A percentile compares a stretch with the other conserved stretches of the same genome.
Evolutionary conservation across 495 filamentous ascomycete genomes (phyloP).

Genomic region (Penicillium crystallinum): DNA sequence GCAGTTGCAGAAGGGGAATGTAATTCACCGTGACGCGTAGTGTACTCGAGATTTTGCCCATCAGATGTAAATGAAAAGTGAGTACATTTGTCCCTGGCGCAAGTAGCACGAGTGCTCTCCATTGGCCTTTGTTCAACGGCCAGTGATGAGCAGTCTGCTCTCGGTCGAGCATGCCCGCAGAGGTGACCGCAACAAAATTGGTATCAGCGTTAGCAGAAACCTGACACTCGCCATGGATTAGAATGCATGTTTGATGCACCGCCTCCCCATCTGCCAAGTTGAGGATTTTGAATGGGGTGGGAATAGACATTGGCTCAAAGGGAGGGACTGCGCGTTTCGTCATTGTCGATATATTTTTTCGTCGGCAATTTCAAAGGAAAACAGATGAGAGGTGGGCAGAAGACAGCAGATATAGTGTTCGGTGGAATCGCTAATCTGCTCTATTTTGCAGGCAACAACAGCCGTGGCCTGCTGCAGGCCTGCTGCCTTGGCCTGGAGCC

Average conservation of each 20-base stretch:
- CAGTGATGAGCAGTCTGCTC: slow-evolving; percentile 7
- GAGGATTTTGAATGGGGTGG: slow-evolving; percentile 8
- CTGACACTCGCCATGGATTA: slow-evolving; percentile 7
- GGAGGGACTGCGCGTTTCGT: neutral
- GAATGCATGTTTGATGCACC: slow-evolving; percentile 11
- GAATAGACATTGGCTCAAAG: neutral
- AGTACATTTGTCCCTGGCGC: slow-evolving; percentile 14
- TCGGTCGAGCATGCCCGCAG: neutral
- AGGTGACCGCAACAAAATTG: slow-evolving; percentile 4
- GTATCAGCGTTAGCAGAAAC: neutral
- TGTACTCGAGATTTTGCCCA: neutral
- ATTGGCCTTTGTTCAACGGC: slow-evolving; percentile 13
- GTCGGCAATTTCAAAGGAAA: too few relatives aligned
- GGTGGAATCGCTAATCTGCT: too few relatives aligned
- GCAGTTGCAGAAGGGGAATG: slow-evolving; percentile 29
- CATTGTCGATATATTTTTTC: neutral
- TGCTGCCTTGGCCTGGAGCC: too few relatives aligned
- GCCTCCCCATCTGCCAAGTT: slow-evolving; percentile 12
- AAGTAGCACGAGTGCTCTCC: slow-evolving; percentile 15
- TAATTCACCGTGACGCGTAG: slow-evolving; percentile 19
- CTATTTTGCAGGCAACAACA: too few relatives aligned
- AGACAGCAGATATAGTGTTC: too few relatives aligned
- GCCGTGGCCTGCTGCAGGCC: too few relatives aligned
- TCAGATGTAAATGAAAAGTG: slow-evolving; percentile 5
- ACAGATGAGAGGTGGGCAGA: too few relatives aligned